Evolutionary conservation across 176 grass and related monocot genomes (phyloP).

Genomic region (Olyra latifolia): DNA sequence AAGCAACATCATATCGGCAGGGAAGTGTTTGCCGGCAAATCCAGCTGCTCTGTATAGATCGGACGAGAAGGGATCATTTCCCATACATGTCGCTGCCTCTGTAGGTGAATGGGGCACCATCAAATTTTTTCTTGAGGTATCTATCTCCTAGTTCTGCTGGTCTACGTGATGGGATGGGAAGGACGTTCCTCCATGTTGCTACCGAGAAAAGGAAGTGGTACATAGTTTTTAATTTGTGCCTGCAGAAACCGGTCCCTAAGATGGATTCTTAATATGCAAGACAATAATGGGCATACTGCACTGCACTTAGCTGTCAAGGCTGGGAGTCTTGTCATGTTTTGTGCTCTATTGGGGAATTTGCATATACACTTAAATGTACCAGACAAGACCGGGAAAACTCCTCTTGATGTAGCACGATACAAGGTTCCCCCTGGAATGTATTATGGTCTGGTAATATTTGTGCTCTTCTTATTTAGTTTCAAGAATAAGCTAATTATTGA

Average conservation of each 20-base stretch:
- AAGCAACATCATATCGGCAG: neutral
- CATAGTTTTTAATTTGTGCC: neutral
- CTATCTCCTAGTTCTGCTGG: neutral
- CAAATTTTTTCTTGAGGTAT: neutral
- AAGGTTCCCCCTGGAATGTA: neutral
- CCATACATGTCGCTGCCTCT: conserved; percentile 27
- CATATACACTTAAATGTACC: neutral
- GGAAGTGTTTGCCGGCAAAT: no score
- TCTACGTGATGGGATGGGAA: conserved; percentile 4
- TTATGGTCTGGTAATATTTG: neutral
- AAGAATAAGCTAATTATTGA: no score
- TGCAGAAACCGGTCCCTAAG: no score
- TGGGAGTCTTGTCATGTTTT: neutral
- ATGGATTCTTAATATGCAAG: neutral
- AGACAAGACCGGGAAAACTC: neutral
- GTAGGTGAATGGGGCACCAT: neutral
- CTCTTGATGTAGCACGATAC: neutral
- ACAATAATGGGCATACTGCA: neutral
- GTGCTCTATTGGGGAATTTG: neutral
- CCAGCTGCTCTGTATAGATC: no score
- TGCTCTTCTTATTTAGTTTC: no score
- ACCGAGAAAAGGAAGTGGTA: neutral
- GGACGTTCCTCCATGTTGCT: conserved; percentile 28
- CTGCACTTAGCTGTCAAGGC: neutral
- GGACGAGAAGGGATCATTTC: no score